phyloP scores from a whole-genome alignment of 2,329 filamentous ascomycete species.

The Aureobasidium pullulans region DNA sequence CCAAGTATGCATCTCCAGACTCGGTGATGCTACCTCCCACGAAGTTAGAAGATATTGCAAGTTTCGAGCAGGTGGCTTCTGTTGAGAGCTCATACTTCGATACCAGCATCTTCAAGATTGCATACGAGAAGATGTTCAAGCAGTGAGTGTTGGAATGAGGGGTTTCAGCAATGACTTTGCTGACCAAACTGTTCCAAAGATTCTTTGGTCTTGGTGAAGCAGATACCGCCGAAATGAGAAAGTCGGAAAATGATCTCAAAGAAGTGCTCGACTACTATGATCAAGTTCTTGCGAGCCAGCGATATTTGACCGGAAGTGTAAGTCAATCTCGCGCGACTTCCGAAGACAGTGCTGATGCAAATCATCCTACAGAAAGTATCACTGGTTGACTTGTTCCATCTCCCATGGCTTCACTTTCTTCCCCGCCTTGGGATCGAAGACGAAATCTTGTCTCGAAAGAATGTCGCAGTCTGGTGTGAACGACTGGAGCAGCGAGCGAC shows the following conservation, averaged over 20 bases:
- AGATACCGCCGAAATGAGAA: neutral
- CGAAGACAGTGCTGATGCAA: neutral
- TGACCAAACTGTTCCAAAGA: neutral
- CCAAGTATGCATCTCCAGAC: slow-evolving; percentile 19
- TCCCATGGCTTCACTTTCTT: slow-evolving; percentile 5
- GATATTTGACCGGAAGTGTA: slow-evolving; percentile 6
- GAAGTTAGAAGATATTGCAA: neutral
- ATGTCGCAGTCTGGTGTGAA: slow-evolving; percentile 1
- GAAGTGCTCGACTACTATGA: slow-evolving; percentile 11
- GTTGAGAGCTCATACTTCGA: slow-evolving; percentile 13
- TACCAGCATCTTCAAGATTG: neutral
- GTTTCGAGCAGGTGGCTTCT: neutral
- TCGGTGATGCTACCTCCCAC: neutral
- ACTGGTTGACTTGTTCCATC: slow-evolving; percentile 8
- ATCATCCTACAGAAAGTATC: neutral
- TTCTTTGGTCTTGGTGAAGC: neutral
- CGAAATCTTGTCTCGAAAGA: neutral
- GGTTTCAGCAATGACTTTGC: neutral
- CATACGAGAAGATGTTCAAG: slow-evolving; percentile 12
- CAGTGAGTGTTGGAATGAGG: neutral
- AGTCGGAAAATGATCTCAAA: neutral
- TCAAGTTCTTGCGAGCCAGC: neutral
- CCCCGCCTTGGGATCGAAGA: neutral
- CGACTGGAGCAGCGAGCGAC: neutral
- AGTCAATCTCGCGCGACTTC: neutral